Percentiles rank a stretch among this genome's conserved stretches.
These are phyloP conservation scores for Dalbergia cochinchinensis DNA, from an alignment of 306 rosid genomes.

Conservation along the genomic window DNA sequence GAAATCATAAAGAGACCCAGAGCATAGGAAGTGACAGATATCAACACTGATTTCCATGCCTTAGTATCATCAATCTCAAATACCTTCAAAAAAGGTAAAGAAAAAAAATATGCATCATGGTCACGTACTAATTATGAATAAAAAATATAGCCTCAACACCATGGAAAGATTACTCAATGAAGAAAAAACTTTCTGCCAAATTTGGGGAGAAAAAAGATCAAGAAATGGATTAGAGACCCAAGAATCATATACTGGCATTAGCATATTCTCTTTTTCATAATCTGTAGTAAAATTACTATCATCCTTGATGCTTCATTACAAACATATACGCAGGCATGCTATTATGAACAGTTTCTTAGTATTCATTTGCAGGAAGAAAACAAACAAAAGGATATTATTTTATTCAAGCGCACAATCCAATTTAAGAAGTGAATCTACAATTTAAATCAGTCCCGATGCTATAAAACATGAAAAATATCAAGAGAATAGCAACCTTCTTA, in stretches of 20 bases:
- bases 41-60: slow-evolving; percentile 87
- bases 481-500: slow-evolving; percentile 64
- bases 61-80: slow-evolving; percentile 84
- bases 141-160: slow-evolving; percentile 4
- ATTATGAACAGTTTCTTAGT: slow-evolving; percentile 29
- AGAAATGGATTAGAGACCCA: background rate
- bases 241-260: slow-evolving; percentile 10
- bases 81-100: slow-evolving; percentile 57
- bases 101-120: slow-evolving; percentile 15
- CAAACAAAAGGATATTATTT: slow-evolving; percentile 5
- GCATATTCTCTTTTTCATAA: slow-evolving; percentile 19
- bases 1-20: slow-evolving; percentile 84
- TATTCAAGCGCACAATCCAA: slow-evolving; percentile 21
- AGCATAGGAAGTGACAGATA: slow-evolving; percentile 84
- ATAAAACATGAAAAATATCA: slow-evolving; percentile 18
- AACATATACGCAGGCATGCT: slow-evolving; percentile 3
- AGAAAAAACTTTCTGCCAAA: background rate
- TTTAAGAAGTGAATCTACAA: slow-evolving; percentile 18
- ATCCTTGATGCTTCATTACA: slow-evolving; percentile 5
- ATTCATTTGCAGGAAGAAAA: slow-evolving; percentile 25
- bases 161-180: slow-evolving; percentile 16
- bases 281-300: slow-evolving; percentile 23
- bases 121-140: background rate
- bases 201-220: background rate
- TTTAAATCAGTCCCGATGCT: slow-evolving; percentile 3